phyloP scores from a whole-genome alignment of 1,284 basidiomycete species.

The Ceratobasidium sp. region DNA sequence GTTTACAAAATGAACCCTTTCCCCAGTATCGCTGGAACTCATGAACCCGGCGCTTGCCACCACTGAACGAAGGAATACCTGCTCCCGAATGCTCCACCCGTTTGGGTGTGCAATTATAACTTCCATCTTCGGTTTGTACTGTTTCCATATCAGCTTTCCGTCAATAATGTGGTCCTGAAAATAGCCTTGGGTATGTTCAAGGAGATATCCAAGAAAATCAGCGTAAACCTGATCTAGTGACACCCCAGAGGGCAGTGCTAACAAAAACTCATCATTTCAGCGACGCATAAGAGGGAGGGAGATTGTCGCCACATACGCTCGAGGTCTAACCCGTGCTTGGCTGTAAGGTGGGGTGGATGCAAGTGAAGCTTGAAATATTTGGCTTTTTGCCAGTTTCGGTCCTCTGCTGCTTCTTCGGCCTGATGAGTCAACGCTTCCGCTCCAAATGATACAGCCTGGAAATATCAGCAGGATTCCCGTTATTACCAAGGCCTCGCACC shows the following conservation, averaged over 20 bases:
- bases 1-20: constrained; percentile 37
- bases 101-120: constrained; percentile 38
- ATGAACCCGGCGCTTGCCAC: constrained; percentile 24
- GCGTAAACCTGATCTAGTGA: neutral
- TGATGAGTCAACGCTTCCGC: constrained; percentile 25
- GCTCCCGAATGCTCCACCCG: constrained; percentile 37
- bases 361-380: constrained; percentile 38
- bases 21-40: neutral
- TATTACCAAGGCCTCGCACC: neutral
- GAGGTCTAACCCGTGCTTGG: neutral
- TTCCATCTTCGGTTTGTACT: constrained; percentile 5
- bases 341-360: constrained; percentile 23
- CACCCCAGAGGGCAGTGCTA: neutral
- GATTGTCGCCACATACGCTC: constrained; percentile 4
- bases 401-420: constrained; percentile 16
- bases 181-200: constrained; percentile 26
- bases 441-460: constrained; percentile 35
- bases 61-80: constrained; percentile 25
- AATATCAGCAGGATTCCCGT: too few species aligned
- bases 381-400: constrained; percentile 31
- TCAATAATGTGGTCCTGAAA: constrained; percentile 29
- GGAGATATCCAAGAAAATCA: neutral
- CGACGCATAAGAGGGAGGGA: too few species aligned
- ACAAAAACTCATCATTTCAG: too few species aligned
- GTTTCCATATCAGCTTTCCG: constrained; percentile 20